Evolutionary conservation across 441 rosid species (phyloP).

Genomic region (Aleurites moluccanus): DNA sequence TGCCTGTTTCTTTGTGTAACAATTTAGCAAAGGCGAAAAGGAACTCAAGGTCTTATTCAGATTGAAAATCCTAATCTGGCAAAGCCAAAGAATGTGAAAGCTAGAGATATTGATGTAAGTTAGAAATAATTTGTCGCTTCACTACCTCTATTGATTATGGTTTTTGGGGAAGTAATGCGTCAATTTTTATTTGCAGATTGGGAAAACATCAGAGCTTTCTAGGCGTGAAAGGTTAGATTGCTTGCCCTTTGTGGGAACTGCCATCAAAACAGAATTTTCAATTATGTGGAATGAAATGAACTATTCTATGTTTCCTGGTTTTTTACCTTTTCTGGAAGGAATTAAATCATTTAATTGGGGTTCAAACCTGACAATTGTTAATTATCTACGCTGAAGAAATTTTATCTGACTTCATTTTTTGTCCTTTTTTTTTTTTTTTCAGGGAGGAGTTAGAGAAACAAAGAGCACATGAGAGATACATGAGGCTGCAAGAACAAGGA

Average conservation of each 20-base stretch:
- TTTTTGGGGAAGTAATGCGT: slow-evolving; percentile 5
- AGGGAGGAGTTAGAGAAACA: slow-evolving; percentile 98
- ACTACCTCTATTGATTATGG: not conserved
- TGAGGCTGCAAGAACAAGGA: slow-evolving; percentile 97
- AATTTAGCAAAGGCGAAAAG: slow-evolving; percentile 71
- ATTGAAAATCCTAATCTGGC: slow-evolving; percentile 85
- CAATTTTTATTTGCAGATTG: slow-evolving; percentile 38
- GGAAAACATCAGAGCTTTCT: slow-evolving; percentile 86
- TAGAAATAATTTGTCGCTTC: slow-evolving; percentile 1
- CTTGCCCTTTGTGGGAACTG: not conserved
- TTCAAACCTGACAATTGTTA: not conserved
- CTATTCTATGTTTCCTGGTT: not conserved
- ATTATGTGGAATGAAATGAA: not conserved
- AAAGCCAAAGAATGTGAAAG: slow-evolving; percentile 73
- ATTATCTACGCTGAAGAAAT: slow-evolving; percentile 2
- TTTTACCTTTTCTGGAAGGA: not conserved
- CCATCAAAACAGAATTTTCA: not conserved
- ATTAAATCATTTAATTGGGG: not conserved
- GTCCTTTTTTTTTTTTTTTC: too few species aligned
- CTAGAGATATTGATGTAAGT: slow-evolving; percentile 83
- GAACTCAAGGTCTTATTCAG: slow-evolving; percentile 75
- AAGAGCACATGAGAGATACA: slow-evolving; percentile 86
- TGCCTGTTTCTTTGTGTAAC: not conserved
- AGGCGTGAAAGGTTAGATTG: slow-evolving; percentile 88
- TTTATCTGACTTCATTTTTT: not conserved